Percentiles rank a stretch among this genome's conserved stretches.
These are phyloP conservation scores for Pichia gijzeniarum DNA, from an alignment of 805 yeast genomes.

Conservation along the genomic window DNA sequence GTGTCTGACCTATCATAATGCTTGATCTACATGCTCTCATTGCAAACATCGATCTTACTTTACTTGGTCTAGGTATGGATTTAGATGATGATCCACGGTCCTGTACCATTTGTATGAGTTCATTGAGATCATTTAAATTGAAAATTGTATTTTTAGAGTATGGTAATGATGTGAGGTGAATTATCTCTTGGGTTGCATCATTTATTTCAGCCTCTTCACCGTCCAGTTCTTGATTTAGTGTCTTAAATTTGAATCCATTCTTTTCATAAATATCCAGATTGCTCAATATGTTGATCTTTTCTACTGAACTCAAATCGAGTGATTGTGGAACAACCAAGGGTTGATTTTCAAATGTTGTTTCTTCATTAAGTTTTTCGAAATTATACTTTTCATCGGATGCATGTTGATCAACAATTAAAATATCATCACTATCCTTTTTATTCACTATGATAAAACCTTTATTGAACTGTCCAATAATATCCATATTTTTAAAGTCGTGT, in stretches of 20 bases:
- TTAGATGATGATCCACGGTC: slow-evolving; percentile 41
- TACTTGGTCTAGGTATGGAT: slow-evolving; percentile 56
- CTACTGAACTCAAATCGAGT: slow-evolving; percentile 68
- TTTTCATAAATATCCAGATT: slow-evolving; percentile 48
- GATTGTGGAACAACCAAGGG: slow-evolving; percentile 53
- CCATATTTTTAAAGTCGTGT: slow-evolving; percentile 67
- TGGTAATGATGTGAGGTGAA: slow-evolving; percentile 61
- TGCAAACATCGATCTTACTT: slow-evolving; percentile 79
- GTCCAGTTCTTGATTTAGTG: slow-evolving; percentile 17
- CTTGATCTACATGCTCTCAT: slow-evolving; percentile 93
- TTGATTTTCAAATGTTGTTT: slow-evolving; percentile 58
- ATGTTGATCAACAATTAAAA: slow-evolving; percentile 93
- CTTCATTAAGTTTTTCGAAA: slow-evolving; percentile 62
- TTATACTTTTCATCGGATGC: slow-evolving; percentile 95
- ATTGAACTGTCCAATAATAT: slow-evolving; percentile 87
- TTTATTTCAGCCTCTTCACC: slow-evolving; percentile 43
- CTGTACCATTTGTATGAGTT: slow-evolving; percentile 60
- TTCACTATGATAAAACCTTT: slow-evolving; percentile 86
- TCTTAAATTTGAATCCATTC: slow-evolving; percentile 69
- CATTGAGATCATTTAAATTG: slow-evolving; percentile 64
- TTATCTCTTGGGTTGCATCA: slow-evolving; percentile 32
- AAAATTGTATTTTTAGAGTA: slow-evolving; percentile 64
- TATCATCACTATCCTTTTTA: slow-evolving; percentile 41
- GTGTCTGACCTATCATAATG: slow-evolving; percentile 84
- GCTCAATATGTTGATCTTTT: slow-evolving; percentile 66